Evolutionary conservation across 805 yeast species (phyloP), one percentile per base, ranked within the genome.

Genomic region (Metschnikowia cerradonensis): DNA sequence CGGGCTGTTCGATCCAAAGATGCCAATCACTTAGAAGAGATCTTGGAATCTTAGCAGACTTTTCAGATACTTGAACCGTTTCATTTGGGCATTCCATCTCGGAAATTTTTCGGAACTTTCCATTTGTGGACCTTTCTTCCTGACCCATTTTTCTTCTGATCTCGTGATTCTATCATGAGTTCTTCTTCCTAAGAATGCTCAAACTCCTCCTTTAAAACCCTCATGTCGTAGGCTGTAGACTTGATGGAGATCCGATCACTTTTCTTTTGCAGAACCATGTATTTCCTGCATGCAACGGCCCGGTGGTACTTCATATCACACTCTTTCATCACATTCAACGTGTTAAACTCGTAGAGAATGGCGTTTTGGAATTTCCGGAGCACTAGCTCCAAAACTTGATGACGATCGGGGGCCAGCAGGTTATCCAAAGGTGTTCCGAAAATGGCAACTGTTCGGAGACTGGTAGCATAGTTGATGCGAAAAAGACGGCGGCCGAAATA

Each of bases 401-500:
- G 38, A 35, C 32, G 50, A 36, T 54, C 52, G 4, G 54, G 50
- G 6, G n/a, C 44, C 22, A 19, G 19, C 19, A 50, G 19, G 10
- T 39, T 23, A 44, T 50, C 54, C 14, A 54, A 37, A 3, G 57
- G 52, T 5, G 56, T 47, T n/a, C 49, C 47, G 36, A 57, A 40
- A 31, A 46, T 39, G 15, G 51, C 37, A 19, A 46, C 36, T 5
- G 48, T 47, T 7, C 48, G 45, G 14, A 50, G 35, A 22, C 47
- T 44, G 32, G 32, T 41, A 20, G 48, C 50, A 50, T 59, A 63
- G 47, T 65, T 66, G n/a, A 54, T 36, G 41, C 52, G 52, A 20
- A 68, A 53, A 26, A 63, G 52, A 19, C 52, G 59, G 32, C 71
- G 53, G 1, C 71, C 72, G 46, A 61, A 58, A 14, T 58, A 57